phyloP scores from a whole-genome alignment of 2,329 filamentous ascomycete species.

The Chaetomiaceae sp. region DNA sequence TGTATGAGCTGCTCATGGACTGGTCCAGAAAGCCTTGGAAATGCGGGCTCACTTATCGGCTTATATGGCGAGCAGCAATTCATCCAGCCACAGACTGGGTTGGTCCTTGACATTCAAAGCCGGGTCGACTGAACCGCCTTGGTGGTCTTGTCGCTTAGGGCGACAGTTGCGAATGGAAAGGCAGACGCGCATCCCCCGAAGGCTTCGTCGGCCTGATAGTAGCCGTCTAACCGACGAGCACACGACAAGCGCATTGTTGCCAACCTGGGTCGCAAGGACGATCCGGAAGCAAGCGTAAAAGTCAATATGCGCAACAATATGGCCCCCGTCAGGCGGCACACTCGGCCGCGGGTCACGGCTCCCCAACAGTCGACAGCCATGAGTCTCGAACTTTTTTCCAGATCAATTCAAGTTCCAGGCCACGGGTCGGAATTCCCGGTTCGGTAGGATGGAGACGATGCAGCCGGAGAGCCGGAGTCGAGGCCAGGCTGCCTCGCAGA shows the following conservation, averaged over 20 bases:
- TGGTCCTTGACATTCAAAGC: background rate
- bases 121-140: background rate
- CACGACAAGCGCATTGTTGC: constrained; percentile 15
- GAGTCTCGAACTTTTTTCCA: constrained; percentile 16
- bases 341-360: no score
- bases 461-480: background rate
- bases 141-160: constrained; percentile 9
- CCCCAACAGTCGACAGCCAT: constrained; percentile 7
- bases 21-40: background rate
- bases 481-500: no score
- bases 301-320: constrained; percentile 24
- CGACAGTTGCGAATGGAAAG: background rate
- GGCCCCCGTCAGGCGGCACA: constrained; percentile 4
- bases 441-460: constrained; percentile 3
- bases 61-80: constrained; percentile 22
- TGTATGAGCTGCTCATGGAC: constrained; percentile 9
- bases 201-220: constrained; percentile 14
- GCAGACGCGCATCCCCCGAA: constrained; percentile 9
- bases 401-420: background rate
- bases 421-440: background rate
- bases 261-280: constrained; percentile 17
- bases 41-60: constrained; percentile 6
- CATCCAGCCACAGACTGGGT: background rate
- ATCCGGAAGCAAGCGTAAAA: constrained; percentile 10
- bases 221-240: constrained; percentile 5